phyloP scores from a whole-genome alignment of 1,284 basidiomycete species.

The Anthracocystis walkeri region DNA sequence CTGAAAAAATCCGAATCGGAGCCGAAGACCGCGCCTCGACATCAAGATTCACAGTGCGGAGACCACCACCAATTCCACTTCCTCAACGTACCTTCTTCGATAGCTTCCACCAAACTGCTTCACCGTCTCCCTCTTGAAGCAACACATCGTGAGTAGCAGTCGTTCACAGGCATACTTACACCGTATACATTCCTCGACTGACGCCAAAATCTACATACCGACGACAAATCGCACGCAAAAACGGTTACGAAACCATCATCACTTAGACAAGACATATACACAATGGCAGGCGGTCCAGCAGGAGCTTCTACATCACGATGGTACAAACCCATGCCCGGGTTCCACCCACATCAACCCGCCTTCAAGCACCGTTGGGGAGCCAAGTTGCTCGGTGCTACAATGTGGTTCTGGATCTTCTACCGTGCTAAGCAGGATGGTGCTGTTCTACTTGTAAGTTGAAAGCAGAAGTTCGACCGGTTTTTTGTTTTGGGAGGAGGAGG shows the following conservation, averaged over 20 bases:
- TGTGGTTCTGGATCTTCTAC: constrained; percentile 70
- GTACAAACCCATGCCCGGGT: constrained; percentile 62
- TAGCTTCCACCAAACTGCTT: constrained; percentile 2
- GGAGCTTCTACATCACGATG: constrained; percentile 45
- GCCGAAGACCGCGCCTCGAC: constrained; percentile 6
- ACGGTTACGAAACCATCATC: too few relatives aligned
- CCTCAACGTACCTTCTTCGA: background rate
- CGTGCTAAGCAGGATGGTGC: constrained; percentile 68
- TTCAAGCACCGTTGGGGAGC: constrained; percentile 63
- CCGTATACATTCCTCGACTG: too few relatives aligned
- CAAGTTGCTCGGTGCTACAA: constrained; percentile 65
- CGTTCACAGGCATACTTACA: background rate
- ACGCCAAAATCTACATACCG: too few relatives aligned
- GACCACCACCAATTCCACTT: constrained; percentile 1
- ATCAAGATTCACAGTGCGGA: constrained; percentile 1
- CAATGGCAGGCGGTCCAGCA: constrained; percentile 32
- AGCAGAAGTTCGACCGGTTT: too few relatives aligned
- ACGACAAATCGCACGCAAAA: too few relatives aligned
- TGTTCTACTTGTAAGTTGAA: constrained; percentile 64
- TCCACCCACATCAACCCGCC: constrained; percentile 65
- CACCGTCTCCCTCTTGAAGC: background rate
- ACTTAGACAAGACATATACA: background rate
- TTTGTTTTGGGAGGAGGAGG: background rate
- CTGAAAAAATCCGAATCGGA: background rate
- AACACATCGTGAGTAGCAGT: constrained; percentile 1